Conservation (phyloP, 2,329 filamentous ascomycete genomes). For the Colletotrichum eleusines region DNA sequence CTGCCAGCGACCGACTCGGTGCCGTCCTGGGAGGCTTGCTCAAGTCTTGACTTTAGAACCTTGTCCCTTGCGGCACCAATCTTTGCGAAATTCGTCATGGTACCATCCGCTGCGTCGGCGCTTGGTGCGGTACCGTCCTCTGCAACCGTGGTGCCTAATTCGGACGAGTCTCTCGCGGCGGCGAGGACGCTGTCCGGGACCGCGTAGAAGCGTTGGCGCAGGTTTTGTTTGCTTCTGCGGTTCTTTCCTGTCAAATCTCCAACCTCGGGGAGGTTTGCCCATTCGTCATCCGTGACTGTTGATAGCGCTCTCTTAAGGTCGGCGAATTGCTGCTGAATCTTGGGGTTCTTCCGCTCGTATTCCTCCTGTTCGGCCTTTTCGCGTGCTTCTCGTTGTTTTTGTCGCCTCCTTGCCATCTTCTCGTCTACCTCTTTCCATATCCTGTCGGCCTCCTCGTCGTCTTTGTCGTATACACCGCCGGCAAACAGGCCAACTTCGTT, state of each 20-base stretch:
- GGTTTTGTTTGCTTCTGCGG: conserved; percentile 83
- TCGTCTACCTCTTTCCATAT: conserved; percentile 97
- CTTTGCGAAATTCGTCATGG: conserved; percentile 97
- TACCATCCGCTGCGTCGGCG: conserved; percentile 76
- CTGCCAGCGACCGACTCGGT: conserved; percentile 79
- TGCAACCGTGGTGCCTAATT: conserved; percentile 89
- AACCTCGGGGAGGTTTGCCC: conserved; percentile 94
- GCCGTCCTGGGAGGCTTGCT: conserved; percentile 83
- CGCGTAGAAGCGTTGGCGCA: conserved; percentile 90
- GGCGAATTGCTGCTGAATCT: conserved; percentile 97
- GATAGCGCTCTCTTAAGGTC: conserved; percentile 92
- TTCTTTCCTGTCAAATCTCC: conserved; percentile 97
- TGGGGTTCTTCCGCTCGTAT: conserved; percentile 97
- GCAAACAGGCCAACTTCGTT: conserved; percentile 97
- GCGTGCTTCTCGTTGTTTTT: conserved; percentile 92
- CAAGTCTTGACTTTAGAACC: conserved; percentile 92
- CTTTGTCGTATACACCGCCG: conserved; percentile 94
- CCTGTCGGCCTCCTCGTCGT: conserved; percentile 96
- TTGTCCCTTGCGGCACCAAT: conserved; percentile 97
- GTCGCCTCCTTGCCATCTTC: conserved; percentile 92
- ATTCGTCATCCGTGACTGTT: conserved; percentile 93
- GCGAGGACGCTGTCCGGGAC: conserved; percentile 96
- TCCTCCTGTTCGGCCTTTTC: conserved; percentile 92
- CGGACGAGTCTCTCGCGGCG: conserved; percentile 81
- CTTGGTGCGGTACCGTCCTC: conserved; percentile 76